Percentiles rank a stretch among this genome's conserved stretches.
phyloP scores from a whole-genome alignment of 805 yeast genomes.

The Saturnispora besseyi region DNA sequence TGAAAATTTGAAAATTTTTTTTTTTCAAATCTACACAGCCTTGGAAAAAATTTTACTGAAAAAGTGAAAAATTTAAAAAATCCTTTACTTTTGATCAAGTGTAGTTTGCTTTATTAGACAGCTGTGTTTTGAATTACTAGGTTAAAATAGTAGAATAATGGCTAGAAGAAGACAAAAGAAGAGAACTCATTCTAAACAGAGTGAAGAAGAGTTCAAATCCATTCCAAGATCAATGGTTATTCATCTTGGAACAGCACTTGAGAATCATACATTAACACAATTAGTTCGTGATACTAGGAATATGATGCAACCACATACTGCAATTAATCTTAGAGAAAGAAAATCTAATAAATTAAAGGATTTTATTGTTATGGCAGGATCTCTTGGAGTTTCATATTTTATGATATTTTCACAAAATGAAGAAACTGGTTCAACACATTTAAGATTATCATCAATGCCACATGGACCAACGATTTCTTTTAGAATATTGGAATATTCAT shows the following conservation, averaged over 20 bases:
- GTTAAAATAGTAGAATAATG: conserved; percentile 12
- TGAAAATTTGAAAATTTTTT: background rate
- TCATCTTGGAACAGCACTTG: conserved; percentile 64
- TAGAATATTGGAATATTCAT: conserved; percentile 64
- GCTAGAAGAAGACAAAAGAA: conserved; percentile 47
- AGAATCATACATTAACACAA: conserved; percentile 75
- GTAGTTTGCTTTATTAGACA: background rate
- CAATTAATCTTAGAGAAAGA: conserved; percentile 77
- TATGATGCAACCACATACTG: conserved; percentile 96
- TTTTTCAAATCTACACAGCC: background rate
- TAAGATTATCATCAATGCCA: conserved; percentile 81
- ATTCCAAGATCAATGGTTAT: conserved; percentile 94
- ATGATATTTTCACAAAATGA: conserved; percentile 79
- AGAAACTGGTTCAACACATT: conserved; percentile 66
- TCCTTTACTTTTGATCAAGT: too few relatives aligned
- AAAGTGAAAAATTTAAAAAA: background rate
- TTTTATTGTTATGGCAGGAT: conserved; percentile 98
- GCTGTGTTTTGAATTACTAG: background rate
- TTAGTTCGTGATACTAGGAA: conserved; percentile 80
- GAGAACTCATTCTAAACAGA: conserved; percentile 70
- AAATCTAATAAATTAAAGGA: conserved; percentile 82
- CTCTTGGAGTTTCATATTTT: conserved; percentile 83
- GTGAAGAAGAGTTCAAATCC: conserved; percentile 58
- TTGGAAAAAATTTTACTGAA: background rate
- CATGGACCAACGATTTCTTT: conserved; percentile 92